phyloP scores from a whole-genome alignment of 441 rosid genomes.

The Erodium texanum region DNA sequence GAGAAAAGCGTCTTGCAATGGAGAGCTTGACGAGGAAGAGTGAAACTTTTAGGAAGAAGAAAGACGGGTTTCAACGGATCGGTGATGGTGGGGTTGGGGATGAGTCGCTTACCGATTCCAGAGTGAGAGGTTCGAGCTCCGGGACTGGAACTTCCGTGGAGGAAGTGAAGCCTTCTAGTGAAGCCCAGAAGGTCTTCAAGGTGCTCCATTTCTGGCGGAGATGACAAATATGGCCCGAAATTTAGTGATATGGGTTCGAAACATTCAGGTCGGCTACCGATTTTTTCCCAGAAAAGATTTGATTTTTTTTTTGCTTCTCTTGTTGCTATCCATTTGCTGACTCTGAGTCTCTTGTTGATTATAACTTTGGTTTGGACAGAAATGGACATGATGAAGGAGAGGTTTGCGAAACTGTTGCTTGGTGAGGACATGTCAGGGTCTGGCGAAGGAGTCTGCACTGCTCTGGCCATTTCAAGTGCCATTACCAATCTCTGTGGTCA shows the following conservation, averaged over 20 bases:
- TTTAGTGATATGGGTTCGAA: constrained; percentile 38
- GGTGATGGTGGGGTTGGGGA: constrained; percentile 15
- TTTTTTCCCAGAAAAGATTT: background rate
- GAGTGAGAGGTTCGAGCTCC: constrained; percentile 60
- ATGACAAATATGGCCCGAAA: constrained; percentile 31
- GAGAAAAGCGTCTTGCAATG: constrained; percentile 29
- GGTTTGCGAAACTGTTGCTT: constrained; percentile 57
- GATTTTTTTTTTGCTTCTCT: background rate
- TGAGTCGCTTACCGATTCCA: constrained; percentile 28
- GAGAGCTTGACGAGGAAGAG: constrained; percentile 34
- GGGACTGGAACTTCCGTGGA: constrained; percentile 45
- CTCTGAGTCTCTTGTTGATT: constrained; percentile 14
- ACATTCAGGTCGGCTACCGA: constrained; percentile 39
- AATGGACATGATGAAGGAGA: constrained; percentile 51
- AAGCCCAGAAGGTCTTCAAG: constrained; percentile 49
- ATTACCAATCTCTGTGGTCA: constrained; percentile 22
- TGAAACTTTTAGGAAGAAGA: constrained; percentile 23
- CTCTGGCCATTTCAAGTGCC: constrained; percentile 59
- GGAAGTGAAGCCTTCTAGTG: constrained; percentile 31
- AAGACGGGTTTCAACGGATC: constrained; percentile 12
- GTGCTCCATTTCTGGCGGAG: constrained; percentile 23
- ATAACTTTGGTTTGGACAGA: background rate
- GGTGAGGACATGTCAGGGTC: constrained; percentile 78
- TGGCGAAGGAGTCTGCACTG: constrained; percentile 59
- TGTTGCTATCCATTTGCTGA: background rate